Evolutionary conservation across 1,284 basidiomycete species (phyloP).

Genomic region (Abortiporus biennis): DNA sequence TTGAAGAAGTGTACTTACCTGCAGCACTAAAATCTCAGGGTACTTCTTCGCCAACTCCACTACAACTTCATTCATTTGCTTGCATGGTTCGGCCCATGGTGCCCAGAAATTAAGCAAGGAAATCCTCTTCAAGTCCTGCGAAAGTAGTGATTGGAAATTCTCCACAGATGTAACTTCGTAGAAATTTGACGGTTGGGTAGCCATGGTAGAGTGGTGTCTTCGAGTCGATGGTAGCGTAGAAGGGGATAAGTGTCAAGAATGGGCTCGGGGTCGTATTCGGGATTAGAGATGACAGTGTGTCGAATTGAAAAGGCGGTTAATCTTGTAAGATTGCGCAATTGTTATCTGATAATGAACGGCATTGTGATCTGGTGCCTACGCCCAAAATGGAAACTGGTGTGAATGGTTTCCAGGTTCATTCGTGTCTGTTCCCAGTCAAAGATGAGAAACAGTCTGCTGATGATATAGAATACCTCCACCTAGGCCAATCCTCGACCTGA

Average conservation of each 20-base stretch:
- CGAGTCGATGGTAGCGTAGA: background rate
- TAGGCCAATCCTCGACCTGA: no score
- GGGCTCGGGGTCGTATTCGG: background rate
- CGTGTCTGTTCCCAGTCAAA: no score
- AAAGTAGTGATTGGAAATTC: constrained; percentile 74
- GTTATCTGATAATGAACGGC: constrained; percentile 17
- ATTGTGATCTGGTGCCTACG: no score
- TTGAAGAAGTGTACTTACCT: constrained; percentile 38
- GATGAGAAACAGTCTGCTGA: no score
- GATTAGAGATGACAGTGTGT: constrained; percentile 2
- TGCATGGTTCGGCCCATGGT: constrained; percentile 87
- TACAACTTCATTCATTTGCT: constrained; percentile 79
- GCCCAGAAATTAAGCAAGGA: constrained; percentile 93
- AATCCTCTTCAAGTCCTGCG: constrained; percentile 68
- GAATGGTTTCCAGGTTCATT: no score
- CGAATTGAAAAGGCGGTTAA: constrained; percentile 5
- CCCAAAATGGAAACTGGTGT: no score
- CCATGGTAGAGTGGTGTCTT: constrained; percentile 14
- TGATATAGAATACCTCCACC: no score
- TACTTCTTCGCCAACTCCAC: constrained; percentile 69
- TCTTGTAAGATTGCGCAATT: constrained; percentile 13
- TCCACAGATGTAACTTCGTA: constrained; percentile 54
- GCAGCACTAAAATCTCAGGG: constrained; percentile 66
- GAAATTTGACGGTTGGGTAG: constrained; percentile 33
- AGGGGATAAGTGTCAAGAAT: background rate